phyloP scores from a whole-genome alignment of 768 basidiomycete species.

The Xanthoconium stramineum region DNA sequence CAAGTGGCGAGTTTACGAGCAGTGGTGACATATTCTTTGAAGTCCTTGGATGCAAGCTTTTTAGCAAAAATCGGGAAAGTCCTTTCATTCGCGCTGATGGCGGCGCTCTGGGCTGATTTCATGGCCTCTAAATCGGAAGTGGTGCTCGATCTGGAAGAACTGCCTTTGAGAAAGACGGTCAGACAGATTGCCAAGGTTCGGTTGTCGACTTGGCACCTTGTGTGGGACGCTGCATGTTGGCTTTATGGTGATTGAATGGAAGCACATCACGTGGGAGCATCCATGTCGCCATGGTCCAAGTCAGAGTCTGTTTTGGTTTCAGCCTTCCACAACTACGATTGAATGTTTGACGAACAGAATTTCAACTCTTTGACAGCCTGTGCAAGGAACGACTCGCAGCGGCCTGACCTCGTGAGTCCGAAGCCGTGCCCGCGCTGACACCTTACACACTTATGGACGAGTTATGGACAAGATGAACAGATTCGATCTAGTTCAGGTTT shows the following conservation, averaged over 20 bases:
- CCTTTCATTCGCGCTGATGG: conserved; percentile 32
- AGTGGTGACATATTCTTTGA: conserved; percentile 17
- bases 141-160: background rate
- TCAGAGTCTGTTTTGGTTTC: too few relatives aligned
- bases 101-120: conserved; percentile 16
- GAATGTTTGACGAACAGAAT: too few relatives aligned
- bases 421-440: too few relatives aligned
- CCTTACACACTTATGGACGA: too few relatives aligned
- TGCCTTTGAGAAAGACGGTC: conserved; percentile 4
- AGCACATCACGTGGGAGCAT: conserved; percentile 7
- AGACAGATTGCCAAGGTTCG: background rate
- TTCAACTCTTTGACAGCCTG: too few relatives aligned
- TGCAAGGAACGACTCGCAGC: too few relatives aligned
- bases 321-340: too few relatives aligned
- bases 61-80: conserved; percentile 35
- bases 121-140: conserved; percentile 6
- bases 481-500: too few relatives aligned
- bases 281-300: too few relatives aligned
- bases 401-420: too few relatives aligned
- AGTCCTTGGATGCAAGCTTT: conserved; percentile 32
- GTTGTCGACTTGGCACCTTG: conserved; percentile 8
- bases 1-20: conserved; percentile 42
- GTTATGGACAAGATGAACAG: too few relatives aligned
- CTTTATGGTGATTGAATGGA: background rate
- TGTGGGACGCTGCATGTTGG: conserved; percentile 10